Evolutionary conservation across 306 rosid genomes (phyloP), one percentile per base, ranked within the genome.

Genomic region (Potentilla sterilis): DNA sequence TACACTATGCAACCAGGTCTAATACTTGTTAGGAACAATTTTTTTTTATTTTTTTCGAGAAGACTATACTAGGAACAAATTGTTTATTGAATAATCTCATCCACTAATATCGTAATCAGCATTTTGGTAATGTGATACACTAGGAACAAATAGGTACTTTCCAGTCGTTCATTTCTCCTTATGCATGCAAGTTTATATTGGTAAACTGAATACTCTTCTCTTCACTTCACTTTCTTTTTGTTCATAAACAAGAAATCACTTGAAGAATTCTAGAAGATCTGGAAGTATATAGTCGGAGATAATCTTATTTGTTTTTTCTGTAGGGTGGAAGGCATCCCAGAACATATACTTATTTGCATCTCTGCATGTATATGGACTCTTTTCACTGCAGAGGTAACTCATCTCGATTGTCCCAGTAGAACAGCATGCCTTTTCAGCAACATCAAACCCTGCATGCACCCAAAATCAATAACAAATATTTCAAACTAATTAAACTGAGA

Each of bases 371-470:
- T 79, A 85, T 74, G 88, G 86, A 38, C 7, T 78, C 0, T 77
- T 51, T 47, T 92, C 80, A 42, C 78, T 88, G 86, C 98, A 93
- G 24, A 95, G 87, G 75, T 91, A 93, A 67, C 98, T 90, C 96
- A 93, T 91, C 84, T 93, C 98, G 16, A 79, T 89, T 81, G 90
- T 87, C 72, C 98, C 98, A 18, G 98, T 89, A 0, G 89, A 88
- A 43, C 98, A 93, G 62, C 98, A 93, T 18, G 97, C 96, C 78
- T 74, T 75, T 69, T 87, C 82, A 18, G 78, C 69, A 0, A 76
- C 87, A 34, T 88, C 87, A 83, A 88, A 91, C 54, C 98, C 98
- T 93, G 87, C 28, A 28, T 93, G 87, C 28, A 28, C 28, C 13
- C 40, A 55, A 64, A 35, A 32, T 21, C 37, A 16, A 28, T 6